Conservation (phyloP, 1,284 basidiomycete genomes). For the Rhodotorula sp. region DNA sequence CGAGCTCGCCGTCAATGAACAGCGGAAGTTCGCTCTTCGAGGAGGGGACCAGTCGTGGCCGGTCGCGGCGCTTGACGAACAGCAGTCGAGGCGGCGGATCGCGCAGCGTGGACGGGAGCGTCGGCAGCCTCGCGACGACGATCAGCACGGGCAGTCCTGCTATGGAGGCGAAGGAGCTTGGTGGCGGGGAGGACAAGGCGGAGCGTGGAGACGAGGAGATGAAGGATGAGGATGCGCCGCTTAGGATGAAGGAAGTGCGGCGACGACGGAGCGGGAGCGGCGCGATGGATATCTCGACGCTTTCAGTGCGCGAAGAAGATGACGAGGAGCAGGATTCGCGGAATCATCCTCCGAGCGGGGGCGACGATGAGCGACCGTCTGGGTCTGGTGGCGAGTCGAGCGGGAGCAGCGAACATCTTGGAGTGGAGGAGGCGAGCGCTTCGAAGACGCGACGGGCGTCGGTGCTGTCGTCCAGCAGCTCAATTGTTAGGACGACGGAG, state of each 20-base stretch:
- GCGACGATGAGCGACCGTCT: too few relatives aligned
- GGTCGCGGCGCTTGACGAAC: background rate
- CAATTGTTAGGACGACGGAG: background rate
- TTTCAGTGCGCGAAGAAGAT: constrained; percentile 13
- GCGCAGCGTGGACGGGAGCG: constrained; percentile 7
- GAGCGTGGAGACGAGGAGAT: background rate
- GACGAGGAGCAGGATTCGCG: background rate
- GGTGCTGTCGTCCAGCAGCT: constrained; percentile 4
- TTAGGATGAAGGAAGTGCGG: background rate
- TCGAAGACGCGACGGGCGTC: constrained; percentile 12
- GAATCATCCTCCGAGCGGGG: too few relatives aligned
- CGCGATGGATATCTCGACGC: constrained; percentile 1
- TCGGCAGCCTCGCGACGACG: constrained; percentile 25
- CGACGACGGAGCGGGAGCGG: background rate
- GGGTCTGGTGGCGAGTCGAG: background rate
- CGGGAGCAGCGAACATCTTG: background rate
- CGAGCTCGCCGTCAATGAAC: background rate
- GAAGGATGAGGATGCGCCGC: constrained; percentile 1
- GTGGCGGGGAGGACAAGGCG: background rate
- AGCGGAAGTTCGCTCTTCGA: background rate
- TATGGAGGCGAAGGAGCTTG: background rate
- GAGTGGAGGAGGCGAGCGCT: too few relatives aligned
- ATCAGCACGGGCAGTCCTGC: constrained; percentile 3
- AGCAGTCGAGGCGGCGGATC: background rate
- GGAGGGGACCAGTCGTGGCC: background rate